A percentile compares a stretch with the other conserved stretches of the same genome.
Evolutionary conservation across 1,284 basidiomycete species (phyloP).

Genomic region (Microbotryomycetes sp.): DNA sequence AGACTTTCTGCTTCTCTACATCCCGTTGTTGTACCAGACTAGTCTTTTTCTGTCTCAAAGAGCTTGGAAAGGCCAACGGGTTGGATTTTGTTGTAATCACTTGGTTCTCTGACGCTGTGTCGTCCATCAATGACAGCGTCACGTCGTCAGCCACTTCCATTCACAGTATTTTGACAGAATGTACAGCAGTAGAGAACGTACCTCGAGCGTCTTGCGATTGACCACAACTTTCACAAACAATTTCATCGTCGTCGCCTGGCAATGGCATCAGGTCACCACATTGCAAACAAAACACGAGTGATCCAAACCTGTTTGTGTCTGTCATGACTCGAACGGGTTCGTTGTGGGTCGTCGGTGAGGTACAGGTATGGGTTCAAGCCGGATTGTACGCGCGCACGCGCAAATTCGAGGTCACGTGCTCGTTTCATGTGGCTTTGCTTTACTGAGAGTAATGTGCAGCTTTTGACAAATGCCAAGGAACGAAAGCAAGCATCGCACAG

Average conservation of each 20-base stretch:
- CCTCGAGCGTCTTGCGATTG: constrained; percentile 79
- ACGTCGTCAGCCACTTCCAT: background rate
- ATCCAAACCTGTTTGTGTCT: constrained; percentile 52
- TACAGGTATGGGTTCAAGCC: background rate
- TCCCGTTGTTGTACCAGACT: constrained; percentile 72
- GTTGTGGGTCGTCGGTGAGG: background rate
- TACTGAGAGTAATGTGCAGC: too few relatives aligned
- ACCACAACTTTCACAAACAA: constrained; percentile 82
- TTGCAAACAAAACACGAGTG: constrained; percentile 84
- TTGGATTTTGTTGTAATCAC: constrained; percentile 85
- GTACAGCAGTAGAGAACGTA: constrained; percentile 42
- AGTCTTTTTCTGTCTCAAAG: constrained; percentile 78
- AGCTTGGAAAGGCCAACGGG: constrained; percentile 88
- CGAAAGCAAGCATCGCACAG: too few relatives aligned
- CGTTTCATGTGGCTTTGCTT: too few relatives aligned
- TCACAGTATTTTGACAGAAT: too few relatives aligned
- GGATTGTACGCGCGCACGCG: too few relatives aligned
- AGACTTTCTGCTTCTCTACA: constrained; percentile 60
- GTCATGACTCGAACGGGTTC: background rate
- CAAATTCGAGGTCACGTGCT: background rate
- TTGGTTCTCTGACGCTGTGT: constrained; percentile 82
- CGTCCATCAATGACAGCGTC: too few relatives aligned
- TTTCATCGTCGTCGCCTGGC: constrained; percentile 70
- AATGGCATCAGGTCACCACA: constrained; percentile 85
- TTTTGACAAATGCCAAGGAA: too few relatives aligned